phyloP scores from a whole-genome alignment of 2,329 filamentous ascomycete genomes.

The Pseudogymnoascus sp. region DNA sequence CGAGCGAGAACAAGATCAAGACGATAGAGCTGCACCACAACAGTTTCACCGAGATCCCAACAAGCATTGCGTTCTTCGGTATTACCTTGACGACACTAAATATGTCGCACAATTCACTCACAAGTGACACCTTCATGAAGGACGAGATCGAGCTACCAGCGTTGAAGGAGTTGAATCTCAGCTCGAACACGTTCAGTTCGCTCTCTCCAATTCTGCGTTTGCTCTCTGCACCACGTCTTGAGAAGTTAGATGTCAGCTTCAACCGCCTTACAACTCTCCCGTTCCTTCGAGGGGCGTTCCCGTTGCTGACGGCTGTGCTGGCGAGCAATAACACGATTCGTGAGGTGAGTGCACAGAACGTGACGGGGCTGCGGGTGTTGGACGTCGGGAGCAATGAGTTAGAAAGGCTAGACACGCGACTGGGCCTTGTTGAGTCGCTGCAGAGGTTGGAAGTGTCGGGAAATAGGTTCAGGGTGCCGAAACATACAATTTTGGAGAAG shows the following conservation, averaged over 20 bases:
- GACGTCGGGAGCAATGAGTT: conserved; percentile 84
- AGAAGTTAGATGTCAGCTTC: conserved; percentile 70
- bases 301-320: conserved; percentile 60
- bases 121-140: conserved; percentile 55
- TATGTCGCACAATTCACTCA: conserved; percentile 66
- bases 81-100: conserved; percentile 64
- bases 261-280: conserved; percentile 74
- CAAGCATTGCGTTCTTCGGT: conserved; percentile 61
- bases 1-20: conserved; percentile 42
- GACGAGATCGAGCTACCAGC: conserved; percentile 61
- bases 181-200: conserved; percentile 64
- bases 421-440: conserved; percentile 63
- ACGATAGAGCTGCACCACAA: conserved; percentile 71
- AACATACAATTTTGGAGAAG: conserved; percentile 74
- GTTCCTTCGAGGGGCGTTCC: conserved; percentile 56
- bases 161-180: conserved; percentile 69
- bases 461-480: conserved; percentile 81
- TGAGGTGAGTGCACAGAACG: conserved; percentile 62
- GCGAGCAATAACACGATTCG: conserved; percentile 72
- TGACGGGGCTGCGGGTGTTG: conserved; percentile 66
- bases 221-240: conserved; percentile 66
- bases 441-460: conserved; percentile 69
- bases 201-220: conserved; percentile 57
- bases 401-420: conserved; percentile 65
- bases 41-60: conserved; percentile 60